phyloP scores from a whole-genome alignment of 805 yeast species.

The Candida dendrica region DNA sequence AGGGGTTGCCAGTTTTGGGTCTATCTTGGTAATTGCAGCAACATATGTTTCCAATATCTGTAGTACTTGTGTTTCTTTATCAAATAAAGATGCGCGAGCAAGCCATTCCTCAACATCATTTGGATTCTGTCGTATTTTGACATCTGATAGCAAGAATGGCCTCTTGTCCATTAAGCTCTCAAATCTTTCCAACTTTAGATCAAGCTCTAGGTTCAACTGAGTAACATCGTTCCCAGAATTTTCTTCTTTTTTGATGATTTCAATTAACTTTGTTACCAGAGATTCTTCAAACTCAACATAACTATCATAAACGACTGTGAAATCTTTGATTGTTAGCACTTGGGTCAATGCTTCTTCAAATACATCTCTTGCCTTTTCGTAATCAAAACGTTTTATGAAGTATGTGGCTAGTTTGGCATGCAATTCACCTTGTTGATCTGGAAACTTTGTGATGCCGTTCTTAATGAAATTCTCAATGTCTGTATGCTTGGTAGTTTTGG shows the following conservation, averaged over 20 bases:
- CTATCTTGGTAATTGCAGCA: conserved; percentile 57
- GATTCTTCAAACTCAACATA: conserved; percentile 56
- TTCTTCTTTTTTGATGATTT: conserved; percentile 4
- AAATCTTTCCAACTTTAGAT: conserved; percentile 38
- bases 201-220: conserved; percentile 26
- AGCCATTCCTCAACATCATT: conserved; percentile 67
- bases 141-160: conserved; percentile 55
- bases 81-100: conserved; percentile 44
- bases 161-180: conserved; percentile 53
- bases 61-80: conserved; percentile 27
- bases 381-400: conserved; percentile 31
- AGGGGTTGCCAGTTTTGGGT: conserved; percentile 45
- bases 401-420: conserved; percentile 41
- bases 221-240: conserved; percentile 12
- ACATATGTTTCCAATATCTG: conserved; percentile 52
- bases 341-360: conserved; percentile 42
- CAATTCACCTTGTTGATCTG: conserved; percentile 52
- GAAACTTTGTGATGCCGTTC: conserved; percentile 34
- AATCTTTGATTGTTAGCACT: conserved; percentile 50
- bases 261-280: conserved; percentile 21
- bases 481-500: conserved; percentile 6
- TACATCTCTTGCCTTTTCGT: conserved; percentile 30
- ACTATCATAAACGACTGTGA: conserved; percentile 55
- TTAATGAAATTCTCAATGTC: conserved; percentile 29
- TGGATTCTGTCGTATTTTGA: conserved; percentile 52